Conservation (phyloP, 164 flowering plant species). For the Platanus orientalis region DNA sequence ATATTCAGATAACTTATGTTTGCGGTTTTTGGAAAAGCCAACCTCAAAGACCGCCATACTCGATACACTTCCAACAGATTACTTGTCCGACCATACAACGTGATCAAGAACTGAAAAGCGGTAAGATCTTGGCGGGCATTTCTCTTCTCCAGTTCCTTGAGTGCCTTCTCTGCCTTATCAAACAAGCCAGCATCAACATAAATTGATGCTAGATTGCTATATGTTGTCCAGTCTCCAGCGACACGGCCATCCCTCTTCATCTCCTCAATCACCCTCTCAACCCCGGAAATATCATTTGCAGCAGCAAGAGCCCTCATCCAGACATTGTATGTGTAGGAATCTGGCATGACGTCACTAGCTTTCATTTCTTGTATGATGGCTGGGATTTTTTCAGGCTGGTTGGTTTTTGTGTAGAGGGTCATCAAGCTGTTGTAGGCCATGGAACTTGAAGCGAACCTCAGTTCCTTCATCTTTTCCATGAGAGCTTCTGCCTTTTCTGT, state of each 20-base stretch:
- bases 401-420: conserved; percentile 70
- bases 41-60: conserved; percentile 84
- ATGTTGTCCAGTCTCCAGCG: conserved; percentile 84
- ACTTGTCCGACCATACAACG: conserved; percentile 69
- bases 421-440: conserved; percentile 90
- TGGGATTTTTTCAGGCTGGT: conserved; percentile 64
- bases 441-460: conserved; percentile 50
- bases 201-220: conserved; percentile 88
- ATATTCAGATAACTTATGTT: conserved; percentile 78
- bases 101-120: conserved; percentile 77
- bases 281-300: conserved; percentile 67
- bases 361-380: conserved; percentile 82
- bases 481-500: conserved; percentile 84
- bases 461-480: conserved; percentile 89
- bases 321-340: conserved; percentile 68
- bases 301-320: conserved; percentile 96
- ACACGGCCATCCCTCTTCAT: conserved; percentile 87
- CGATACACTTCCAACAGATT: conserved; percentile 78
- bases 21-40: conserved; percentile 69
- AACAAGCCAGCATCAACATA: conserved; percentile 67
- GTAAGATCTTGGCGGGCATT: conserved; percentile 43
- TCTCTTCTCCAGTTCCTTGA: conserved; percentile 77
- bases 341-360: conserved; percentile 48
- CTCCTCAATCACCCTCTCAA: conserved; percentile 84
- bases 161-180: conserved; percentile 79